Base-by-base conservation (phyloP, 2,329 filamentous ascomycete species). In the Arachnopeziza araneosa region DNA sequence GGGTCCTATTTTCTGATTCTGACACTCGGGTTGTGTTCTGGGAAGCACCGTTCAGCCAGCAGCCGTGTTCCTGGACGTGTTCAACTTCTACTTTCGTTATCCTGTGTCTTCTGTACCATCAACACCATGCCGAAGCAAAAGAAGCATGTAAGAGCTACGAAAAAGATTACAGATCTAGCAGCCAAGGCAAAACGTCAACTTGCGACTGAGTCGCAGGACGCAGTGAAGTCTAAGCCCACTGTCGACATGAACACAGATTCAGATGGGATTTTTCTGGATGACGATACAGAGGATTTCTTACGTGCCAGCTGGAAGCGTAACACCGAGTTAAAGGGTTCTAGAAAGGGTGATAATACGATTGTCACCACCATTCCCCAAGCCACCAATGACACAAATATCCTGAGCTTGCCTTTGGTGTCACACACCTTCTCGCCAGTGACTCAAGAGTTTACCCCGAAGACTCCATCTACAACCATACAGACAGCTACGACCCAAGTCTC, bases 211-310 rank as follows among this genome's bases (percentile, higher is more conserved):
- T 19, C 36, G 17, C 17, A 2, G 6, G 36, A 8, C 17, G 2
- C 36, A 6, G 10, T 44, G 12, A 12, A 14, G 36, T 19, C 5
- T 44, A 14, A 44, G 12, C 17, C 36, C 36, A 44, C 6, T 19
- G 2, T 44, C 17, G 36, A 44, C 6, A 32, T 7, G 30, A 44
- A 55, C 23, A 9, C 19, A 12, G 52, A 32, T 44, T 61, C 52
- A 1, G 59, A 58, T 22, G 48, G 48, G 8, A 52, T 21, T n/a
- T 58, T 58, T n/a, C 22, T 56, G 12, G 59, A 61, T n/a, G 52
- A 61, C 48, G 52, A 56, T 26, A 58, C 50, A 2, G 53, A 53
- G 24, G 53, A 61, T 26, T 61, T 58, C 6, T 50, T 58, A 3
- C 60, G 53, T 8, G 24, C 19, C 1, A 22, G 9, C 6, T 58